Percentiles rank a stretch among this genome's conserved stretches.
These are phyloP conservation scores for Penicillium sumatraense DNA, from an alignment of 2,329 filamentous ascomycete species.

Conservation along the genomic window DNA sequence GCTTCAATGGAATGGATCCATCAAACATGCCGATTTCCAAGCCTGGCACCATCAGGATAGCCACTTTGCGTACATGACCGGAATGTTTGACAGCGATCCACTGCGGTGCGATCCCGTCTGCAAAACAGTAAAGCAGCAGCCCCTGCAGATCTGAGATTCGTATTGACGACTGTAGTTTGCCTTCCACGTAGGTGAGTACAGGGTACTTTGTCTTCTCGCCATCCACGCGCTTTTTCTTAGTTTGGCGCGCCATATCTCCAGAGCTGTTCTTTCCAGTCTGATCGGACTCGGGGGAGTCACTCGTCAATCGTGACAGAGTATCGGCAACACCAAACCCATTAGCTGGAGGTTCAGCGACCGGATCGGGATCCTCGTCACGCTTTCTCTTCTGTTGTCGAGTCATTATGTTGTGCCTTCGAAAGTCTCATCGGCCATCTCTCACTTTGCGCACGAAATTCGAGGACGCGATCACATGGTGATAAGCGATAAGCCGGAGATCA, in stretches of 20 bases:
- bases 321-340: slow-evolving; percentile 37
- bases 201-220: slow-evolving; percentile 56
- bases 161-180: slow-evolving; percentile 59
- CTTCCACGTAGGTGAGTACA: slow-evolving; percentile 57
- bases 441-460: neutral
- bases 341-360: slow-evolving; percentile 15
- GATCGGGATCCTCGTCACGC: slow-evolving; percentile 32
- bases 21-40: slow-evolving; percentile 90
- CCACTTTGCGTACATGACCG: slow-evolving; percentile 69
- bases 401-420: neutral
- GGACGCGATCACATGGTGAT: slow-evolving; percentile 3
- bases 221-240: slow-evolving; percentile 33
- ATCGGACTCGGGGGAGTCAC: slow-evolving; percentile 13
- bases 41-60: slow-evolving; percentile 89
- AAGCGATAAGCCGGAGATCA: too few relatives aligned
- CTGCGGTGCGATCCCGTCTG: slow-evolving; percentile 65
- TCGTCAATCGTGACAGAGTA: slow-evolving; percentile 37
- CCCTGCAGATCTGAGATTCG: slow-evolving; percentile 63
- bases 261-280: neutral
- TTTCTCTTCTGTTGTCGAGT: slow-evolving; percentile 38
- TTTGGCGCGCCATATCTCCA: neutral
- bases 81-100: slow-evolving; percentile 66
- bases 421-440: neutral
- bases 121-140: slow-evolving; percentile 63
- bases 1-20: slow-evolving; percentile 53